phyloP scores from a whole-genome alignment of 495 filamentous ascomycete species.

The Tetracladium marchalianum region DNA sequence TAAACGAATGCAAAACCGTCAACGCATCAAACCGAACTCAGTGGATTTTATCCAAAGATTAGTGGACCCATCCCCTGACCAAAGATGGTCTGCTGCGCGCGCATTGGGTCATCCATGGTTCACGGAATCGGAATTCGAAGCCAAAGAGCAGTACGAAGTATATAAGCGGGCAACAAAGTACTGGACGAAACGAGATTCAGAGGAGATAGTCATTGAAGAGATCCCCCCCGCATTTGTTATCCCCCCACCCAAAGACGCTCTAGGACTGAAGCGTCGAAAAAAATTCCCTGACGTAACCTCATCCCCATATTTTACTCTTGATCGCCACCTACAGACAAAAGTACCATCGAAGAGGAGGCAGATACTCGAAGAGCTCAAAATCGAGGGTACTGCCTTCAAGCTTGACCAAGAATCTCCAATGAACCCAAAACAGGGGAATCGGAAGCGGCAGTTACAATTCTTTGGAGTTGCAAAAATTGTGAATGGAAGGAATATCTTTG shows the following conservation, averaged over 20 bases:
- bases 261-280: neutral
- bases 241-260: neutral
- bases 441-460: neutral
- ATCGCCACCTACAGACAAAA: conserved; percentile 7
- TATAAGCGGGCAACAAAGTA: conserved; percentile 35
- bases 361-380: conserved; percentile 8
- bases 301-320: conserved; percentile 16
- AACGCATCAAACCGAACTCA: conserved; percentile 27
- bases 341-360: conserved; percentile 2
- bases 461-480: neutral
- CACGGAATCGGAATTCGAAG: conserved; percentile 28
- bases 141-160: conserved; percentile 31
- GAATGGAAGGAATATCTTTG: conserved; percentile 5
- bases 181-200: conserved; percentile 28
- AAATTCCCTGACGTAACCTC: conserved; percentile 11
- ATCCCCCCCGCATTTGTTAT: neutral
- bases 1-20: conserved; percentile 22
- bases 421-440: neutral
- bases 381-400: conserved; percentile 6
- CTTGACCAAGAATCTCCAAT: neutral
- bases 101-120: conserved; percentile 55
- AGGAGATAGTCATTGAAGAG: conserved; percentile 7
- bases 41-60: conserved; percentile 45
- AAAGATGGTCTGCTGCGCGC: conserved; percentile 42
- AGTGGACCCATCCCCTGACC: conserved; percentile 37